Base-by-base conservation (phyloP, 495 filamentous ascomycete genomes). In the Neurospora sp. region DNA sequence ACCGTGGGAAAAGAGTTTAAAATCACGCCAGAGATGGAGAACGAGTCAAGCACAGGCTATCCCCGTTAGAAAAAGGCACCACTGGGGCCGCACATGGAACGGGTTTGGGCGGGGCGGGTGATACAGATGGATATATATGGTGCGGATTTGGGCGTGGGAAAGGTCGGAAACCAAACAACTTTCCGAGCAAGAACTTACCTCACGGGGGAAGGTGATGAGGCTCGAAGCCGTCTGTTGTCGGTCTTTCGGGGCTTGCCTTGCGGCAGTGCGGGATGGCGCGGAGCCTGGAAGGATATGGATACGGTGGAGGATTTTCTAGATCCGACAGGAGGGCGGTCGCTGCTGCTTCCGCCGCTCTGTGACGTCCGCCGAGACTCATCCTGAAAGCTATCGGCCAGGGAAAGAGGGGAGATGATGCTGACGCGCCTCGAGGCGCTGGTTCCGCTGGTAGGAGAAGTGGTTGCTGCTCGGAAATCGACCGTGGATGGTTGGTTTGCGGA, bases 141-240 rank as follows among this genome's bases (percentile, higher is more conserved):
- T 66, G 71, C 66, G 54, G 69, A 40, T 46, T 72, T 62, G 75
- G 70, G 44, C 73, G 69, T 70, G 73, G 42, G 27, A 31, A 31
- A 46, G 7, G 35, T 11, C 23, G 48, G 66, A 46, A 35, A 16
- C n/a, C n/a, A 73, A 69, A 72, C 66, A 54, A 72, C 72, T 31
- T 16, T 31, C 14, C 0, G 4, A 71, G 46, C 73, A 69, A 39
- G n/a, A 75, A 83, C 84, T 85, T 78, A 86, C 84, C 79, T 85
- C 73, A 79, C 76, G 69, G 84, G 83, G 54, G 82, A 82, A 39
- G 84, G 84, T n/a, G 84, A 86, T 38, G 82, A 82, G n/a, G 80
- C 79, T 54, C 83, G 78, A 40, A 84, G 80, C 20, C 84, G 79
- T 69, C 71, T 76, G 71, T 80, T 82, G 69, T 82, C 81, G 39